Evolutionary conservation across 2,329 filamentous ascomycete species (phyloP), one percentile per base, ranked within the genome.

Genomic region (Botrytis deweyae): DNA sequence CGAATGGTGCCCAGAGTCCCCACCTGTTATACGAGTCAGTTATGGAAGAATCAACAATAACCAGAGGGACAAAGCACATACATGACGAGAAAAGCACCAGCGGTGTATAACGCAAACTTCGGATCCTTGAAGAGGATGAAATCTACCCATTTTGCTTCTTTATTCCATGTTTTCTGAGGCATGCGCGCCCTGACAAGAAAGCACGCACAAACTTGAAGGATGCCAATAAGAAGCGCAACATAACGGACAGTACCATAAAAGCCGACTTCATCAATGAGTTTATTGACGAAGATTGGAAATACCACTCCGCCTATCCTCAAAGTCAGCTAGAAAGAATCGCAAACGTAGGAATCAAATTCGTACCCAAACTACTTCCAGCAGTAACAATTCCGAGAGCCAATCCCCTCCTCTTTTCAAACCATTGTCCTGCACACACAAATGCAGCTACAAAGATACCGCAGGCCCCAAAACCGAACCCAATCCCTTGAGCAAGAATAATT

Each of bases 381-480:
- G 84, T 82, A 76, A 84, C 83, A 62, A 87, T 81, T 0, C 87
- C 87, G 68, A 86, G 80, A 6, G 86, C 86, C 3, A 84, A 79
- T 2, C 82, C 83, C 42, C 86, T 83, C 52, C 83, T 81, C 72
- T 83, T 84, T 76, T 84, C 83, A 76, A 87, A 84, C 81, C 86
- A 87, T 67, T 85, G 85, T 0, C 83, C 81, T 8, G 83, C 79
- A n/a, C 82, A 80, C 3, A 81, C 80, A 72, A 83, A 81, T 10
- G 82, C 80, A 25, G 82, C 82, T 62, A 83, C 84, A 77, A 86
- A 85, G 72, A 86, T 81, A 52, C 84, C 80, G 61, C 83, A 81
- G 20, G 85, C 81, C 18, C 85, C 83, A 62, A 84, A 80, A 58
- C 83, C 82, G 63, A 84, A 84, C 72, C 83, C 84, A 0, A 86